Conservation (phyloP, 108 stramenopile species). For the Skeletonema menzelii region DNA sequence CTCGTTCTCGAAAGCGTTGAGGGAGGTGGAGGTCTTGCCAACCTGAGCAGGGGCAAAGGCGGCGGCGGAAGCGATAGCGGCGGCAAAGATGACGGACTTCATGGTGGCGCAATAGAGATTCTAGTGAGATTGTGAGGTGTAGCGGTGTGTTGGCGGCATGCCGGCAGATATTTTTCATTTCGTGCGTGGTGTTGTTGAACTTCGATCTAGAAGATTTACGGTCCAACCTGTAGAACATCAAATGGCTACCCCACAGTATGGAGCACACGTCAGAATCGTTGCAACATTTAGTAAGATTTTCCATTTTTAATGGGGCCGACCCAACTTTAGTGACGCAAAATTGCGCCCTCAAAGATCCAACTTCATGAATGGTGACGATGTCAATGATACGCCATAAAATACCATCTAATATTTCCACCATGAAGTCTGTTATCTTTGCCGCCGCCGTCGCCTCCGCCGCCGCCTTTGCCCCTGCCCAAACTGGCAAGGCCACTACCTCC, state of each 20-base stretch:
- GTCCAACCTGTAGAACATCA: background rate
- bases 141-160: slow-evolving; percentile 1
- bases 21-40: slow-evolving; percentile 48
- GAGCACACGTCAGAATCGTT: no score
- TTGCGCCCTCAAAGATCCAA: background rate
- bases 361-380: background rate
- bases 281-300: no score
- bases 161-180: background rate
- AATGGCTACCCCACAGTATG: background rate
- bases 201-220: background rate
- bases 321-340: background rate
- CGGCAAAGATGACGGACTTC: slow-evolving; percentile 70
- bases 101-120: slow-evolving; percentile 25
- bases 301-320: background rate
- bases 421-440: slow-evolving; percentile 66
- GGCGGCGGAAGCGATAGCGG: slow-evolving; percentile 66
- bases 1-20: slow-evolving; percentile 62
- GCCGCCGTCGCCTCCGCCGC: slow-evolving; percentile 66
- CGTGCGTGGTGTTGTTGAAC: slow-evolving; percentile 5
- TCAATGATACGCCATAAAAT: background rate
- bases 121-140: background rate
- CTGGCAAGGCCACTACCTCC: slow-evolving; percentile 48
- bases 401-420: slow-evolving; percentile 35
- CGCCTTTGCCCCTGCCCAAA: slow-evolving; percentile 57
- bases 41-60: slow-evolving; percentile 72